Conservation (phyloP, 2,329 filamentous ascomycete species). For the Emergomyces pasteurianus region DNA sequence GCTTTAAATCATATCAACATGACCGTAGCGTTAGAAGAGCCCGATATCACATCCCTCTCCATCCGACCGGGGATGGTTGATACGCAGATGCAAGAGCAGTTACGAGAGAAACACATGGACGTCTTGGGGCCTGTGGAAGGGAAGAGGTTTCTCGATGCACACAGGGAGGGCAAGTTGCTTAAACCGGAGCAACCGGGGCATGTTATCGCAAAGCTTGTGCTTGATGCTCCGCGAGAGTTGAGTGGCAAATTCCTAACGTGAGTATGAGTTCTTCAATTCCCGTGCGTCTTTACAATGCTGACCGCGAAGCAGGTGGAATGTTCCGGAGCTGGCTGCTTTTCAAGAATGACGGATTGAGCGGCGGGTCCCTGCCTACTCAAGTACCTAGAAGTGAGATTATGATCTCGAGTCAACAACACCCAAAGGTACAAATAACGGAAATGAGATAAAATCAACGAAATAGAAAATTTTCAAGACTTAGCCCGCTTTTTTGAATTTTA, state of each 20-base stretch:
- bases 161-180: conserved; percentile 59
- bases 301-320: conserved; percentile 31
- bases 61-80: conserved; percentile 73
- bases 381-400: background rate
- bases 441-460: too few species aligned
- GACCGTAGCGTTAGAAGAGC: conserved; percentile 66
- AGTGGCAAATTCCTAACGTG: conserved; percentile 57
- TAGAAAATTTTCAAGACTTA: too few species aligned
- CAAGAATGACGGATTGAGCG: conserved; percentile 21
- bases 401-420: background rate
- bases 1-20: conserved; percentile 67
- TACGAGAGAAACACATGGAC: conserved; percentile 56
- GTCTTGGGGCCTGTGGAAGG: conserved; percentile 35
- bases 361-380: too few species aligned
- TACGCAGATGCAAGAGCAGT: conserved; percentile 78
- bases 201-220: conserved; percentile 70
- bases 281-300: background rate
- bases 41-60: conserved; percentile 58
- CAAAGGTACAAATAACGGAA: too few species aligned
- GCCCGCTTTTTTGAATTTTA: too few species aligned
- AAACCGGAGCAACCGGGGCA: conserved; percentile 72
- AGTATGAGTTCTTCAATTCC: background rate
- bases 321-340: conserved; percentile 30
- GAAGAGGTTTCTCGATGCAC: conserved; percentile 55
- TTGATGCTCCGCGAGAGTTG: conserved; percentile 52